phyloP scores from a whole-genome alignment of 108 stramenopile genomes.

The Aurantiochytrium sp. region DNA sequence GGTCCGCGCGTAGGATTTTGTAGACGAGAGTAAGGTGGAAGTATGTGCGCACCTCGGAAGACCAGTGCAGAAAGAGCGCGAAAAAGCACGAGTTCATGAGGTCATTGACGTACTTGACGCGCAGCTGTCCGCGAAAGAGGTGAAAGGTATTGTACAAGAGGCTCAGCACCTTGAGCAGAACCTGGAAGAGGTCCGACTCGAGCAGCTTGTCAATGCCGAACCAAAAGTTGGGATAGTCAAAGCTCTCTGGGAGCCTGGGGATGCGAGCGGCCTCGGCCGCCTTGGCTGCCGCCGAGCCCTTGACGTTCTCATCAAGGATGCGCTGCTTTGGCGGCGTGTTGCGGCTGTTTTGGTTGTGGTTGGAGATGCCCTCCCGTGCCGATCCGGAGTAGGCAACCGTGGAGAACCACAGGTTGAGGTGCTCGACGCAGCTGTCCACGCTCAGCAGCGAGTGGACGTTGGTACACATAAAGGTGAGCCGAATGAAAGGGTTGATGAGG shows the following conservation, averaged over 20 bases:
- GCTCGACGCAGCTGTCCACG: slow-evolving; percentile 30
- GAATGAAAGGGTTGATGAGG: neutral
- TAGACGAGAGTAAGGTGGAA: slow-evolving; percentile 11
- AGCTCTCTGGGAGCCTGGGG: neutral
- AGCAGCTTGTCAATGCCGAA: slow-evolving; percentile 5
- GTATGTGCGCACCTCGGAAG: neutral
- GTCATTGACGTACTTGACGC: neutral
- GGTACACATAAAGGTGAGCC: slow-evolving; percentile 7
- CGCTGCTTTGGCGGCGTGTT: neutral
- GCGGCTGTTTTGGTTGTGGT: slow-evolving; percentile 23
- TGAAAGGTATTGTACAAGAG: slow-evolving; percentile 29
- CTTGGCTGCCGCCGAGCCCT: neutral
- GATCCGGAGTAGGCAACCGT: neutral
- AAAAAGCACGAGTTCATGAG: neutral
- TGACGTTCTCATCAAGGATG: neutral
- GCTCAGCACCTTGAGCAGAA: slow-evolving; percentile 16
- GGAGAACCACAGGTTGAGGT: slow-evolving; percentile 13
- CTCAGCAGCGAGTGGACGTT: slow-evolving; percentile 13
- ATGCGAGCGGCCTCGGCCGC: neutral
- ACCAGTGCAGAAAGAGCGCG: slow-evolving; percentile 2
- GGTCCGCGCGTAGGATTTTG: neutral
- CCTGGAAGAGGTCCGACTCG: slow-evolving; percentile 15
- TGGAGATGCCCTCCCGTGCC: slow-evolving; percentile 6
- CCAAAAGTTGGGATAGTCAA: neutral
- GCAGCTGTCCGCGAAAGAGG: neutral